A percentile compares a stretch with the other conserved stretches of the same genome.
Conservation (phyloP, 176 grass and related monocot species). For the Tillandsia leiboldiana region DNA sequence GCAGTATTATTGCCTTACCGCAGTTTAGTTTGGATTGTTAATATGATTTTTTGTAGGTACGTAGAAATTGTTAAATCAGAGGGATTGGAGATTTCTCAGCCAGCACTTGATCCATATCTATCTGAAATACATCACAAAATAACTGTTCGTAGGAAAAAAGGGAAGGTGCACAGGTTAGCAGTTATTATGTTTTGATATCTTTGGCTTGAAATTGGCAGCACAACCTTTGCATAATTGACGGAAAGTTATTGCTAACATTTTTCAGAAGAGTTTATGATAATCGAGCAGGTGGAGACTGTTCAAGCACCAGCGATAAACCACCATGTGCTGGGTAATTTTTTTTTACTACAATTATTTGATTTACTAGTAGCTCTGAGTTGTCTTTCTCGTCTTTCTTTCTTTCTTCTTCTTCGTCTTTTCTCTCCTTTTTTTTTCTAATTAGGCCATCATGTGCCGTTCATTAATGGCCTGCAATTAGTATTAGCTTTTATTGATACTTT, state of each 20-base stretch:
- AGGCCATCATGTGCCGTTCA: no score
- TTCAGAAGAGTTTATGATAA: constrained; percentile 48
- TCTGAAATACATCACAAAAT: constrained; percentile 91
- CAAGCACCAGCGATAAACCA: constrained; percentile 43
- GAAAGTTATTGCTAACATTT: constrained; percentile 20
- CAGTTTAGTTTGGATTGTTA: background rate
- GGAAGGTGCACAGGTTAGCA: constrained; percentile 56
- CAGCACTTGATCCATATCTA: constrained; percentile 60
- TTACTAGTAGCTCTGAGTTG: background rate
- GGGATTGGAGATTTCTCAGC: constrained; percentile 82
- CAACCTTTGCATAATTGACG: background rate
- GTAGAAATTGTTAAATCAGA: constrained; percentile 78
- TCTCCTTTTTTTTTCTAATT: no score
- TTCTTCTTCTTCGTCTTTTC: no score
- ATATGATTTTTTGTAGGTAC: constrained; percentile 41
- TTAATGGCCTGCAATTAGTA: no score
- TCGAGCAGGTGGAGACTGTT: constrained; percentile 45
- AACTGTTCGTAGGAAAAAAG: constrained; percentile 53
- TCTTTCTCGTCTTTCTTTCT: background rate
- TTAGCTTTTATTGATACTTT: no score
- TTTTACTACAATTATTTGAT: constrained; percentile 5
- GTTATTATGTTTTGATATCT: constrained; percentile 11
- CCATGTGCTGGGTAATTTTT: constrained; percentile 74
- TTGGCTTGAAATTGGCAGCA: background rate
- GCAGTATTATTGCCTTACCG: background rate